Evolutionary conservation across 2,329 filamentous ascomycete species (phyloP).

Genomic region (Apiospora pterosperma): DNA sequence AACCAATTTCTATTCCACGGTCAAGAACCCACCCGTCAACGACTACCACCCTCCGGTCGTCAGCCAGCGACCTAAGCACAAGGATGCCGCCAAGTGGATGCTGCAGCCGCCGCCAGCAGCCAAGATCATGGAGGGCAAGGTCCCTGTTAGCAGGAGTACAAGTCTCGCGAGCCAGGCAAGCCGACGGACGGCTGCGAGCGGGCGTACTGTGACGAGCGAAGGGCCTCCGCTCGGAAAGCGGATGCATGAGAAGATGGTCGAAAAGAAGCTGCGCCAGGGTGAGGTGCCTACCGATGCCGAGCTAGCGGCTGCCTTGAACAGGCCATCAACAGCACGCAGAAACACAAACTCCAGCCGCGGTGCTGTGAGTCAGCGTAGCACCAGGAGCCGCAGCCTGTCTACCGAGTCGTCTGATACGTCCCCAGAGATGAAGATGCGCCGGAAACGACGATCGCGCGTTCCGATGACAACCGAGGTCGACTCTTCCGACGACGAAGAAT

Average conservation of each 20-base stretch:
- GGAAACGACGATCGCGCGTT: slow-evolving; percentile 11
- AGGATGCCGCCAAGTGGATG: slow-evolving; percentile 82
- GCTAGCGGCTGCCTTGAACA: slow-evolving; percentile 15
- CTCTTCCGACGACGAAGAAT: slow-evolving; percentile 21
- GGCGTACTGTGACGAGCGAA: slow-evolving; percentile 35
- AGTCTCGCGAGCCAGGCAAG: slow-evolving; percentile 54
- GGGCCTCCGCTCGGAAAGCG: slow-evolving; percentile 39
- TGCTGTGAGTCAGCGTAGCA: slow-evolving; percentile 7
- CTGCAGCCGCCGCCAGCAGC: slow-evolving; percentile 86
- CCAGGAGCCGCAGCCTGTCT: slow-evolving; percentile 13
- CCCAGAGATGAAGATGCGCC: slow-evolving; percentile 15
- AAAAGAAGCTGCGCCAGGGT: slow-evolving; percentile 43
- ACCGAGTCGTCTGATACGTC: slow-evolving; percentile 16
- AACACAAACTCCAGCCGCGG: slow-evolving; percentile 14
- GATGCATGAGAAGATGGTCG: slow-evolving; percentile 43
- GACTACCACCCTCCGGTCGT: slow-evolving; percentile 84
- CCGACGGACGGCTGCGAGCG: slow-evolving; percentile 37
- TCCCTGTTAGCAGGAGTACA: slow-evolving; percentile 61
- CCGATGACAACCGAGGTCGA: slow-evolving; percentile 12
- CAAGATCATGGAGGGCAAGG: slow-evolving; percentile 86
- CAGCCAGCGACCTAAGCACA: slow-evolving; percentile 66
- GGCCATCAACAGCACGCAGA: slow-evolving; percentile 8
- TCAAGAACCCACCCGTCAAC: slow-evolving; percentile 71
- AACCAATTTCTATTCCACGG: slow-evolving; percentile 56
- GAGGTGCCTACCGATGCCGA: slow-evolving; percentile 29